phyloP scores from a whole-genome alignment of 352 stramenopile species.

The Pythium dissimile region DNA sequence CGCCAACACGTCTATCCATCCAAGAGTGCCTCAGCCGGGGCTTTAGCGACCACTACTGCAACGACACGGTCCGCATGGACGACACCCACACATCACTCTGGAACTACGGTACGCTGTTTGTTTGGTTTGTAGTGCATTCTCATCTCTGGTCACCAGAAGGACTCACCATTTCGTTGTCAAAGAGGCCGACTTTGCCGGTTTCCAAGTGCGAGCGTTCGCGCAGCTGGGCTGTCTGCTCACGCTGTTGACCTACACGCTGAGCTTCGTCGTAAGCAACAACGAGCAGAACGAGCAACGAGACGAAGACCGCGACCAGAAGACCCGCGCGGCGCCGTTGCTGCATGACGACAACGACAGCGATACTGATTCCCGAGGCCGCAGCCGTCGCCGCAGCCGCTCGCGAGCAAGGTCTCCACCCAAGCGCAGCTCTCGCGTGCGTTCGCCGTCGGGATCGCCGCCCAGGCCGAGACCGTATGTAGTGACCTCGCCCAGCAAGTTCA shows the following conservation, averaged over 20 bases:
- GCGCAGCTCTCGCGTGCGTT: constrained; percentile 5
- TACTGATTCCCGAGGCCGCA: not conserved
- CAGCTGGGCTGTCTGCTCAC: constrained; percentile 55
- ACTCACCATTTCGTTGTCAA: not conserved
- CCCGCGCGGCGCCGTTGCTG: not conserved
- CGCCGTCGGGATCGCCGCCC: constrained; percentile 18
- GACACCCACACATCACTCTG: constrained; percentile 46
- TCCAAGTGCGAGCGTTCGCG: constrained; percentile 54
- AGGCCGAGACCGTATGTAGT: not conserved
- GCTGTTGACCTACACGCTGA: constrained; percentile 51
- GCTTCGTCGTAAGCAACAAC: constrained; percentile 51
- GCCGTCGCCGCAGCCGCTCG: constrained; percentile 11
- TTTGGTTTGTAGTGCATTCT: not conserved
- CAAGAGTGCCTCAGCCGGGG: constrained; percentile 35
- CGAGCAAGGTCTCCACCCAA: constrained; percentile 6
- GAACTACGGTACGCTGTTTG: constrained; percentile 42
- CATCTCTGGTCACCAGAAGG: not conserved
- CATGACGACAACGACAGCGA: not conserved
- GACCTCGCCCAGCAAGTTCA: not conserved
- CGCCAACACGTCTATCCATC: constrained; percentile 34
- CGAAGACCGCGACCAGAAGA: constrained; percentile 19
- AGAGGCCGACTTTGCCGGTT: constrained; percentile 45
- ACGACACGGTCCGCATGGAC: constrained; percentile 38
- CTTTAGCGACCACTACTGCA: constrained; percentile 55
- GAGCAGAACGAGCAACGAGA: constrained; percentile 24